Evolutionary conservation across 257 asterid species (phyloP).

Genomic region (Forsythia viridissima): DNA sequence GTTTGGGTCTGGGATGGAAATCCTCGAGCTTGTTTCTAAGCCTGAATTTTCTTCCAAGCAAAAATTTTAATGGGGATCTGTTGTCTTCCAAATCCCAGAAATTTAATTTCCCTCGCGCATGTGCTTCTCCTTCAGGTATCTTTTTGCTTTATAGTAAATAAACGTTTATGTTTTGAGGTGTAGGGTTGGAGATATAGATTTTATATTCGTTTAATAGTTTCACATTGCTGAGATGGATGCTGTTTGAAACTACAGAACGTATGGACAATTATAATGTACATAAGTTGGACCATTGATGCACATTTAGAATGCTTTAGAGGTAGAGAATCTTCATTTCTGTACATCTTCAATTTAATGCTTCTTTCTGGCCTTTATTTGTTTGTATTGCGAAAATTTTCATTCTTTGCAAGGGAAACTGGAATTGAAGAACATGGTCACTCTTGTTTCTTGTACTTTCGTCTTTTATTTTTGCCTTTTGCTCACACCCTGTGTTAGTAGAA

Average conservation of each 20-base stretch:
- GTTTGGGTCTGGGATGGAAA: slow-evolving; percentile 46
- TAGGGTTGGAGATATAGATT: background rate
- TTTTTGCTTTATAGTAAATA: slow-evolving; percentile 11
- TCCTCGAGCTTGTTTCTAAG: slow-evolving; percentile 54
- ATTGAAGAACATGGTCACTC: background rate
- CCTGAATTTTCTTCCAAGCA: slow-evolving; percentile 30
- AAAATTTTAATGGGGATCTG: slow-evolving; percentile 24
- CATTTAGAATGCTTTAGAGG: background rate
- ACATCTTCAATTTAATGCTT: background rate
- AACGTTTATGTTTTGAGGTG: background rate
- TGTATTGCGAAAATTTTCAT: background rate
- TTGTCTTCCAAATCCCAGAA: slow-evolving; percentile 33
- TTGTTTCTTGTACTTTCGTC: background rate
- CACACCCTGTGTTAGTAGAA: background rate
- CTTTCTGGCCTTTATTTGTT: background rate
- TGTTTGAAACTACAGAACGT: background rate
- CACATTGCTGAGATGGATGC: background rate
- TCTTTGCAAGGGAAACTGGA: background rate
- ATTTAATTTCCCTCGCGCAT: slow-evolving; percentile 41
- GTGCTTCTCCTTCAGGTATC: slow-evolving; percentile 53
- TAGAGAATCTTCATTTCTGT: background rate
- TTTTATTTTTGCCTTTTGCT: background rate
- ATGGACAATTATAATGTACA: background rate
- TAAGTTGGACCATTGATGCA: too few species aligned
- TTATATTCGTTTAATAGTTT: background rate